These are phyloP conservation scores for Myriosclerotinia duriaeana DNA, from an alignment of 2,329 filamentous ascomycete species.

Conservation along the genomic window DNA sequence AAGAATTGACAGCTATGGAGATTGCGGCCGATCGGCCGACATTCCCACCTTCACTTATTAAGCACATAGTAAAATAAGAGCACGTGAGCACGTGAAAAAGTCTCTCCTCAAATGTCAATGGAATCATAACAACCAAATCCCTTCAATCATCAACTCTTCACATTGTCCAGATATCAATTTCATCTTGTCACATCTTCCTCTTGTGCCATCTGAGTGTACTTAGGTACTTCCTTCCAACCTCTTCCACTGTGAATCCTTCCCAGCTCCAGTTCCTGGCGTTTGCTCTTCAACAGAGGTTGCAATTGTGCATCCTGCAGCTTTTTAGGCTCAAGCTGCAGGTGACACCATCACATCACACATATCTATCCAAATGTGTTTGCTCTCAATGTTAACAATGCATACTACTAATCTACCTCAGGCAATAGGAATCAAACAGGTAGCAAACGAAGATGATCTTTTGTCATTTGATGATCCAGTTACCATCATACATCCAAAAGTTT, in stretches of 20 bases:
- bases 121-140: not conserved
- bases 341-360: not conserved
- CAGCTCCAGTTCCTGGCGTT: no score
- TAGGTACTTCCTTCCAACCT: not conserved
- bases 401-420: not conserved
- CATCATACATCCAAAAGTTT: not conserved
- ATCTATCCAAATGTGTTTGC: not conserved
- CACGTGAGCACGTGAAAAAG: no score
- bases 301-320: not conserved
- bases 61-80: no score
- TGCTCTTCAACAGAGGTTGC: not conserved
- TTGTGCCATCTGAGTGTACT: not conserved
- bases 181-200: not conserved
- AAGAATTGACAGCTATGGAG: not conserved
- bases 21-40: not conserved
- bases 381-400: no score
- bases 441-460: not conserved
- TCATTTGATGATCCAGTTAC: conserved; percentile 6
- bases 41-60: no score
- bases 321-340: no score
- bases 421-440: not conserved
- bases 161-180: not conserved
- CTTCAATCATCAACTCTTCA: not conserved
- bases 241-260: not conserved
- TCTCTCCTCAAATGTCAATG: not conserved